A percentile compares a stretch with the other conserved stretches of the same genome.
phyloP scores from a whole-genome alignment of 352 stramenopile species.

The Phytopythium aichiense region DNA sequence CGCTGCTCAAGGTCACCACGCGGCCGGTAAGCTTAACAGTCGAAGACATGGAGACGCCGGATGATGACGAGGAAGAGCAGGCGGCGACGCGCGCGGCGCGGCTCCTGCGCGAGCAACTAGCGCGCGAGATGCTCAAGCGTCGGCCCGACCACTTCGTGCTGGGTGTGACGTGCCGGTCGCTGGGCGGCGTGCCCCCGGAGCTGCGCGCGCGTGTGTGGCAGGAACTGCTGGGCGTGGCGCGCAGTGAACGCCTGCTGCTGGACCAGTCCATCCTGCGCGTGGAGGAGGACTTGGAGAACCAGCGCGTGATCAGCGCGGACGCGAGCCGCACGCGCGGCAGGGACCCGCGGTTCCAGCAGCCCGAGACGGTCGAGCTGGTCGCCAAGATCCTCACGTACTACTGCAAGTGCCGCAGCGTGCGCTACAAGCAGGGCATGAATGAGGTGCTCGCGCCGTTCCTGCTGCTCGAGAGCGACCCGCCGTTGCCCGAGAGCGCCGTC shows the following conservation, averaged over 20 bases:
- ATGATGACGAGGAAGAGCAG: not conserved
- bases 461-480: slow-evolving; percentile 45
- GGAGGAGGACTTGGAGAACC: slow-evolving; percentile 86
- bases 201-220: slow-evolving; percentile 73
- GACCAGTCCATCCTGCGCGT: slow-evolving; percentile 72
- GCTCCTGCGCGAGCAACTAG: slow-evolving; percentile 32
- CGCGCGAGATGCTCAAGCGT: slow-evolving; percentile 61
- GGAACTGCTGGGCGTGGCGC: slow-evolving; percentile 67
- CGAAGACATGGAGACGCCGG: not conserved
- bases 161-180: slow-evolving; percentile 60
- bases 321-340: slow-evolving; percentile 78
- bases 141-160: slow-evolving; percentile 72
- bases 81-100: slow-evolving; percentile 2
- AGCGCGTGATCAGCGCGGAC: slow-evolving; percentile 89
- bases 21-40: not conserved
- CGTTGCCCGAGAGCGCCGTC: slow-evolving; percentile 59
- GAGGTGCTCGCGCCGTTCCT: slow-evolving; percentile 92
- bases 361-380: slow-evolving; percentile 71
- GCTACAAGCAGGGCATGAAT: slow-evolving; percentile 95
- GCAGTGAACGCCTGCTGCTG: slow-evolving; percentile 52
- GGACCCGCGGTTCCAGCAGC: slow-evolving; percentile 70
- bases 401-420: slow-evolving; percentile 86
- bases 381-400: slow-evolving; percentile 90
- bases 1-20: not conserved
- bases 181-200: slow-evolving; percentile 50